Percentiles rank a stretch among this genome's conserved stretches.
Conservation (phyloP, 208 protist genomes). For the Trichomonas gallinae region DNA sequence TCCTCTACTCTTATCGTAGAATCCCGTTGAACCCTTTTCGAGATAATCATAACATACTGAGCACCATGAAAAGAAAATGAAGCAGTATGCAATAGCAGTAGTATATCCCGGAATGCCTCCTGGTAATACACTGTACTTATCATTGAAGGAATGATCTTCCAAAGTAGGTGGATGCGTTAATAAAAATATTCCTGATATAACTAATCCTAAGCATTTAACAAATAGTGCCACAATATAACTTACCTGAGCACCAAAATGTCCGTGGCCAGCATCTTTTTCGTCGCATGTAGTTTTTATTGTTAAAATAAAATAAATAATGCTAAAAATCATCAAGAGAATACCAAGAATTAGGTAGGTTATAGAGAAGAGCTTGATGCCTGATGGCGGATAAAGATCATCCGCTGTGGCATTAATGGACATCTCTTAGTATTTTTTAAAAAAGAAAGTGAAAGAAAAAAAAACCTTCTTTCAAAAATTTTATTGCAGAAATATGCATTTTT, state of each 20-base stretch:
- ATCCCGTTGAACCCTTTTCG: neutral
- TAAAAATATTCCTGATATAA: neutral
- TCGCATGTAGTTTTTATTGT: neutral
- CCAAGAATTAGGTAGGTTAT: neutral
- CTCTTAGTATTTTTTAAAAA: no score
- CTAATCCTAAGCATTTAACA: neutral
- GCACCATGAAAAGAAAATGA: constrained; percentile 12
- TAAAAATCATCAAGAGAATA: neutral
- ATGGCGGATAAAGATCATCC: no score
- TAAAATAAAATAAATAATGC: neutral
- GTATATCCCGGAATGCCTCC: neutral
- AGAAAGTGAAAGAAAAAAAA: no score
- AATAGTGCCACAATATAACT: neutral
- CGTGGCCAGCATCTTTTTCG: neutral
- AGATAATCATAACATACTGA: neutral
- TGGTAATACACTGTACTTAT: neutral
- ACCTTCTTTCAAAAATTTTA: no score
- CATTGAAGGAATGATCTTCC: neutral
- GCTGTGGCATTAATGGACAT: no score
- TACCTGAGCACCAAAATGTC: neutral
- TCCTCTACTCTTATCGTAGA: neutral
- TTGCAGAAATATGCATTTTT: no score
- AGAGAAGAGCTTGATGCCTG: no score
- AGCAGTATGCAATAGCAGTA: neutral
- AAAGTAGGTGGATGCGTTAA: neutral